Base-by-base conservation (phyloP, 768 basidiomycete genomes). In the Scleroderma citrinum region DNA sequence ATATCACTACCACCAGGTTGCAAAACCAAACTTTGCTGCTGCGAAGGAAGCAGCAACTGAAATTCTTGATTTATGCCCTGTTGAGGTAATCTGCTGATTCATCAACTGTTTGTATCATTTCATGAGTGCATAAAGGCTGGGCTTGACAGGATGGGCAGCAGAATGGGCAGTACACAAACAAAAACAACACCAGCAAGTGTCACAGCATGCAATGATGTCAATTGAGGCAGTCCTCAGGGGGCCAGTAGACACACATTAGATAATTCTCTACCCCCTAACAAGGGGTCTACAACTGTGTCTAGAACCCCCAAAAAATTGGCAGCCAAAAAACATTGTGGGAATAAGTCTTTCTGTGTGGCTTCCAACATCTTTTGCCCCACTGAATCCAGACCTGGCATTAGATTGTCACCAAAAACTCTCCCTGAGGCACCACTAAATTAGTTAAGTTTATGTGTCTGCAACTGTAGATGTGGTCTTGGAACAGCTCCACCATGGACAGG, bases 101-200 rank as follows among this genome's bases (percentile, higher is more conserved):
- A 41, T 41, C 11, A 41, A 26, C 14, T 4, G 19, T 59, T 59
- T 69, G 1, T 69, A 63, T 62, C 35, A 63, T 5, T 74, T 69
- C 48, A 65, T 69, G 62, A 58, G 55, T 48, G 65, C 69, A 11
- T 76, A 73, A 42, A 52, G 58, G 11, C 31, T 49, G 11, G 69
- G 71, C 2, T 52, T 73, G 24, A 70, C 57, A 12, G 68, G 70
- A 7, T 56, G 61, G 21, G 69, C 69, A 21, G 73, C 69, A 11
- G 66, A 55, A 37, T 74, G 71, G 68, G 70, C 70, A 11, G 69
- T 41, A 8, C 24, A 3, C 10, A 41, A 41, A 16, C 40, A 41
- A 24, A 41, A 29, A 10, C 40, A 41, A 11, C 73, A 74, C 46
- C 52, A 64, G 2, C 24, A 49, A 23, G 56, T 70, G 4, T 62